A percentile compares a stretch with the other conserved stretches of the same genome.
These are phyloP conservation scores for Trametes punicea DNA, from an alignment of 768 basidiomycete species.

Conservation along the genomic window DNA sequence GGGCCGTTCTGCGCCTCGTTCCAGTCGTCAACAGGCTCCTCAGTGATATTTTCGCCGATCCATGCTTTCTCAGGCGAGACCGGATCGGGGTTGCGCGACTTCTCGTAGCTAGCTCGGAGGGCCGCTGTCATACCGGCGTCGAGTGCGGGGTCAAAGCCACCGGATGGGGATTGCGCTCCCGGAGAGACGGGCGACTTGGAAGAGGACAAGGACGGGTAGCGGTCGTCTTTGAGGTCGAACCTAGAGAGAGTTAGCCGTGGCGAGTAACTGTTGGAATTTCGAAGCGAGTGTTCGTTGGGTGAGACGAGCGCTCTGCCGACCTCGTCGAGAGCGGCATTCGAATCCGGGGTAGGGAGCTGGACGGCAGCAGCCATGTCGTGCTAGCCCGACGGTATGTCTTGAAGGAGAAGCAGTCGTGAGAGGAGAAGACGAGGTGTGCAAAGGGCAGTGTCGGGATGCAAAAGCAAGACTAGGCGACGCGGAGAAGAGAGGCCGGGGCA, in stretches of 20 bases:
- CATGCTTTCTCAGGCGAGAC: constrained; percentile 17
- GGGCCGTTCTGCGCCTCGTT: not conserved
- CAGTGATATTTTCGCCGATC: constrained; percentile 23
- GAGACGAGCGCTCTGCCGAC: constrained; percentile 26
- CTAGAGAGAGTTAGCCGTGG: constrained; percentile 53
- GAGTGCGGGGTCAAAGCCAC: constrained; percentile 11
- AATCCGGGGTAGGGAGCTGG: constrained; percentile 22
- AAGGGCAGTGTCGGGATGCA: constrained; percentile 10
- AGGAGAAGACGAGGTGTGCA: constrained; percentile 2
- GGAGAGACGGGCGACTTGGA: constrained; percentile 9
- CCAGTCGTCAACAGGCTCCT: constrained; percentile 23
- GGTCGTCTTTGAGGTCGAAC: constrained; percentile 60
- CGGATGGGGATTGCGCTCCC: not conserved
- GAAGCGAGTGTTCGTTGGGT: constrained; percentile 33
- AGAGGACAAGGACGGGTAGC: constrained; percentile 43
- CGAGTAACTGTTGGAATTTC: constrained; percentile 45
- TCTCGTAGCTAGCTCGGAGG: constrained; percentile 15
- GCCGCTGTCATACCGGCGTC: constrained; percentile 19
- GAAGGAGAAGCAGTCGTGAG: not conserved
- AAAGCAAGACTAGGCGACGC: constrained; percentile 4
- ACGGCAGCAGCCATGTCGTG: constrained; percentile 27
- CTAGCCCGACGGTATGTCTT: not conserved
- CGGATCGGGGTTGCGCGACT: constrained; percentile 11
- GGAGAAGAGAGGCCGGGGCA: constrained; percentile 13
- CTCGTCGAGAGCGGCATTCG: constrained; percentile 20